phyloP scores from a whole-genome alignment of 768 basidiomycete species.

The Phanerochaete sordida region DNA sequence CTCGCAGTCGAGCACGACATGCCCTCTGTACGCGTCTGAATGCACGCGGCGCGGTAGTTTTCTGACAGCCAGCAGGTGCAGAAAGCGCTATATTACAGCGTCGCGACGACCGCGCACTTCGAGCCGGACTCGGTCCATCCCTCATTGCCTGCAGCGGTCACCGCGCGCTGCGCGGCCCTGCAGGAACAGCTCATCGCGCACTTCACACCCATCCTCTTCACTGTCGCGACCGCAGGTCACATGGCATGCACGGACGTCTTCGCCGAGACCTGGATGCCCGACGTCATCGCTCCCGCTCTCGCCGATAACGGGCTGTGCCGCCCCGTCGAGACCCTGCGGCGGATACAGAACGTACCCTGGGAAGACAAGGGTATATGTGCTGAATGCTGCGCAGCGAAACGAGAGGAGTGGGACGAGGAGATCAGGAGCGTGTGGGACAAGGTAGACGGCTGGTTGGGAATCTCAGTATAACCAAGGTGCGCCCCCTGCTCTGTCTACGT shows the following conservation, averaged over 20 bases:
- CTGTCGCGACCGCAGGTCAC: conserved; percentile 63
- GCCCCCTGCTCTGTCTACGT: neutral
- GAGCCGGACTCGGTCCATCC: conserved; percentile 16
- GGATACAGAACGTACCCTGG: conserved; percentile 58
- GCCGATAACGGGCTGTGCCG: conserved; percentile 59
- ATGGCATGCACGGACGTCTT: conserved; percentile 73
- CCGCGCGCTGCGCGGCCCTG: conserved; percentile 25
- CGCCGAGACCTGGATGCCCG: conserved; percentile 68
- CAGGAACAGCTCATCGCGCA: conserved; percentile 48
- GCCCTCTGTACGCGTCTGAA: conserved; percentile 33
- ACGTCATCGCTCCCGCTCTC: conserved; percentile 67
- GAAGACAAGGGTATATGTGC: conserved; percentile 51
- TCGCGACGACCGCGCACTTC: conserved; percentile 58
- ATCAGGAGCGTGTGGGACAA: conserved; percentile 55
- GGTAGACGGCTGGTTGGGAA: conserved; percentile 55
- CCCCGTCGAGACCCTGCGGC: conserved; percentile 68
- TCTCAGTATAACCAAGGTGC: neutral
- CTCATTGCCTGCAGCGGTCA: conserved; percentile 23
- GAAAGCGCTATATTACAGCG: conserved; percentile 62
- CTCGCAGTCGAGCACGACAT: conserved; percentile 48
- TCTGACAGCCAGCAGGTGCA: conserved; percentile 33
- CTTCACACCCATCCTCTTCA: conserved; percentile 73
- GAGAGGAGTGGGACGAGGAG: conserved; percentile 62
- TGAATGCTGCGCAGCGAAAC: conserved; percentile 55
- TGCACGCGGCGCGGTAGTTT: neutral